phyloP scores from a whole-genome alignment of 1,284 basidiomycete genomes.

The Neonothopanus nambi region DNA sequence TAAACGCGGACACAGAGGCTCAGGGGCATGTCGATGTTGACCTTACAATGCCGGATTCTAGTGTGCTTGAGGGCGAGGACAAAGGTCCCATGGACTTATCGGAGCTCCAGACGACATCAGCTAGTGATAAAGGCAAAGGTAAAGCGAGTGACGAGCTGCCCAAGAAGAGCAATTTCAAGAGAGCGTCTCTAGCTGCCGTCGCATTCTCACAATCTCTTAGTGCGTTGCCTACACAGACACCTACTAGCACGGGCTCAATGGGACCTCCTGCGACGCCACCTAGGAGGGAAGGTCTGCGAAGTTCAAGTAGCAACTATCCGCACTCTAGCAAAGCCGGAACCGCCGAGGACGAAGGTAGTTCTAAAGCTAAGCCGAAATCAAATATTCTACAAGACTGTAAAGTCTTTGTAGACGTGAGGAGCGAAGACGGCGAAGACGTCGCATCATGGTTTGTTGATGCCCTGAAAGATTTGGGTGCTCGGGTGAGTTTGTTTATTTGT shows the following conservation, averaged over 20 bases:
- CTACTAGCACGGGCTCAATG: conserved; percentile 33
- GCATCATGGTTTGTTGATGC: conserved; percentile 85
- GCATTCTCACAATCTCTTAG: conserved; percentile 57
- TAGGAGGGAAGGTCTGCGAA: conserved; percentile 39
- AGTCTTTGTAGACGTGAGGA: conserved; percentile 89
- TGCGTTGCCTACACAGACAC: conserved; percentile 40
- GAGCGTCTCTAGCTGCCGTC: conserved; percentile 60
- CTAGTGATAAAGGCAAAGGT: conserved; percentile 33
- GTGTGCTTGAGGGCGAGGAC: conserved; percentile 3
- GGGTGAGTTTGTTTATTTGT: conserved; percentile 49
- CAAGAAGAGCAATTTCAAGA: conserved; percentile 43
- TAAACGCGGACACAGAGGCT: background rate
- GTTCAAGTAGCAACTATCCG: conserved; percentile 41
- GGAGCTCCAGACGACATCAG: conserved; percentile 2
- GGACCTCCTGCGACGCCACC: conserved; percentile 44
- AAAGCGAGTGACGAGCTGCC: conserved; percentile 30
- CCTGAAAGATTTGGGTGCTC: conserved; percentile 79
- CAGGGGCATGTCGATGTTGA: conserved; percentile 16
- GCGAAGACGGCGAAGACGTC: conserved; percentile 84
- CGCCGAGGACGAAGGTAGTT: conserved; percentile 1
- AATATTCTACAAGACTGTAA: conserved; percentile 72
- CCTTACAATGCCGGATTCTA: conserved; percentile 10
- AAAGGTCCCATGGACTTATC: conserved; percentile 9
- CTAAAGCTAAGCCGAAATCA: conserved; percentile 20
- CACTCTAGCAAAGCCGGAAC: conserved; percentile 20